phyloP scores from a whole-genome alignment of 2,329 filamentous ascomycete species.

The Sclerotinia sclerotiorum region DNA sequence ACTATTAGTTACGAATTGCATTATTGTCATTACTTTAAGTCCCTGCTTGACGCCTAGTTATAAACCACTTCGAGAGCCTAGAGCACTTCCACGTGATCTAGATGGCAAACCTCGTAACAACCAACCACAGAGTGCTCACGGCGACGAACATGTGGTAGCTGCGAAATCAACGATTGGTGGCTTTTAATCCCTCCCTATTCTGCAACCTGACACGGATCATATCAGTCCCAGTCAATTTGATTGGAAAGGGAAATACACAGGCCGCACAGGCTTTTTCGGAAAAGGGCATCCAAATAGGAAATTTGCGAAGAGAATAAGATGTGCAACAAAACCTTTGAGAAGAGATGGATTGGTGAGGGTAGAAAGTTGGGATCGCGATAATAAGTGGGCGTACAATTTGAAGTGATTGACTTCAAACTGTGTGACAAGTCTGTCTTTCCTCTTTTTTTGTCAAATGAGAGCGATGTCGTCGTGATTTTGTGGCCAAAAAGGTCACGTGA shows the following conservation, averaged over 20 bases:
- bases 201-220: not conserved
- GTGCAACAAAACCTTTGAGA: slow-evolving; percentile 10
- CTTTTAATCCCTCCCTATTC: not conserved
- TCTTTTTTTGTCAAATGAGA: too few species aligned
- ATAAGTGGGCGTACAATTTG: not conserved
- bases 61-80: too few species aligned
- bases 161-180: slow-evolving; percentile 1
- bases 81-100: too few species aligned
- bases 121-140: not conserved
- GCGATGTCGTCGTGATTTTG: too few species aligned
- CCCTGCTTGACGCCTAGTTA: too few species aligned
- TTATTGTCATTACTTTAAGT: too few species aligned
- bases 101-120: too few species aligned
- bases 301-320: slow-evolving; percentile 12
- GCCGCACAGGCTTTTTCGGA: not conserved
- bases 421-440: not conserved
- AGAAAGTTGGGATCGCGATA: not conserved
- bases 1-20: too few species aligned
- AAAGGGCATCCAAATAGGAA: slow-evolving; percentile 13
- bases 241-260: slow-evolving; percentile 12
- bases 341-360: not conserved
- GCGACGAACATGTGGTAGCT: not conserved
- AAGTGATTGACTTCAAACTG: not conserved
- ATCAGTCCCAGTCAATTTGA: too few species aligned
- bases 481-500: too few species aligned